Evolutionary conservation across 2,329 filamentous ascomycete genomes (phyloP).

Genomic region (Paramyrothecium sp.): DNA sequence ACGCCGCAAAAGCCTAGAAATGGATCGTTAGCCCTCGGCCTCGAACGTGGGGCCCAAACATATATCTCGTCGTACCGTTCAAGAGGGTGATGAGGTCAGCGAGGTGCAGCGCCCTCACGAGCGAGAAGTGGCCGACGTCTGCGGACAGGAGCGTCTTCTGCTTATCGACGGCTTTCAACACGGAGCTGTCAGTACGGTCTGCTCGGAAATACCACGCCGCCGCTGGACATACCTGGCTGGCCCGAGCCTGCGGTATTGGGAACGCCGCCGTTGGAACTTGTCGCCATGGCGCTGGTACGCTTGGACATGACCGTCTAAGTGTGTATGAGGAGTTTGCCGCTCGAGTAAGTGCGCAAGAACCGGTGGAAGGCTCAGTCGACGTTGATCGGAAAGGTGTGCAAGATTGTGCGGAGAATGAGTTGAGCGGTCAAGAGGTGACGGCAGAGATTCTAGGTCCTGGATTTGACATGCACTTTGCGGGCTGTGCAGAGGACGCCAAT

Average conservation of each 20-base stretch:
- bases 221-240: conserved; percentile 28
- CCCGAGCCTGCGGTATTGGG: conserved; percentile 24
- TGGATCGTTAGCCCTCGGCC: not conserved
- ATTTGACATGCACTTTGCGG: not conserved
- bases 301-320: conserved; percentile 55
- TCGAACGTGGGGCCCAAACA: not conserved
- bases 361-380: no score
- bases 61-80: conserved; percentile 54
- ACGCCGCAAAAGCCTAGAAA: conserved; percentile 73
- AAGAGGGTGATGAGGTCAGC: conserved; percentile 82
- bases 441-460: not conserved
- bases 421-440: not conserved
- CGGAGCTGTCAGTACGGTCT: conserved; percentile 1
- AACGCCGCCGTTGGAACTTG: conserved; percentile 22
- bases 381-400: no score
- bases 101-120: conserved; percentile 69
- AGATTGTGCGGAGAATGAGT: no score
- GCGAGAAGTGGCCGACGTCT: conserved; percentile 71
- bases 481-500: not conserved
- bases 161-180: conserved; percentile 62
- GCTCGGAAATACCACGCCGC: not conserved
- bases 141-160: conserved; percentile 71
- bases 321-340: not conserved
- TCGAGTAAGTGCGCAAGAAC: not conserved
- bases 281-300: conserved; percentile 45